These are phyloP conservation scores for Geotrichum carabidarum DNA, from an alignment of 1,139 yeast genomes.

Conservation along the genomic window DNA sequence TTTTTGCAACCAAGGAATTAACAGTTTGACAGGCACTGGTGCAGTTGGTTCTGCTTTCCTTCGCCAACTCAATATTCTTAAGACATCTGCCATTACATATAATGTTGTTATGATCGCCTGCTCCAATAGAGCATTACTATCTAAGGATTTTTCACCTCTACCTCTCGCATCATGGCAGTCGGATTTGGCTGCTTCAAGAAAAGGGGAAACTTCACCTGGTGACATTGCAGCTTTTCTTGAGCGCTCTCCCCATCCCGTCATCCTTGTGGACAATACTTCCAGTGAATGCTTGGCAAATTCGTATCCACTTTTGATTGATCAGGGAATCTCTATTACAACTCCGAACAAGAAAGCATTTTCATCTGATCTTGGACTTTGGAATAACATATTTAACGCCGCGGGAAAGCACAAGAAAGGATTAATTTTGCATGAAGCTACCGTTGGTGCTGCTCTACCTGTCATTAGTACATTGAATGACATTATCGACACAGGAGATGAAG, in stretches of 20 bases:
- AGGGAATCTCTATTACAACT: constrained; percentile 89
- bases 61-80: constrained; percentile 57
- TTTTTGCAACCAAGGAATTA: neutral
- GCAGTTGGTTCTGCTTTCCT: constrained; percentile 92
- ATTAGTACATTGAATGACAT: constrained; percentile 83
- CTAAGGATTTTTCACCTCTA: constrained; percentile 66
- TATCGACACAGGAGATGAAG: constrained; percentile 85
- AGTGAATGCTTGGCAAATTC: constrained; percentile 67
- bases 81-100: constrained; percentile 42
- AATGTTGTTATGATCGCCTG: constrained; percentile 79
- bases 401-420: constrained; percentile 57
- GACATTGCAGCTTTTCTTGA: constrained; percentile 60
- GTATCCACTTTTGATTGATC: constrained; percentile 67
- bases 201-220: constrained; percentile 49
- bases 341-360: constrained; percentile 98
- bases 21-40: constrained; percentile 58
- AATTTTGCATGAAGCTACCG: constrained; percentile 97
- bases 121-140: constrained; percentile 60
- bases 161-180: constrained; percentile 53
- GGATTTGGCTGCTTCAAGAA: constrained; percentile 43
- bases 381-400: constrained; percentile 55
- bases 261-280: constrained; percentile 91
- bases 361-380: constrained; percentile 70
- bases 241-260: constrained; percentile 66
- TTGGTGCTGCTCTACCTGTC: constrained; percentile 96